Evolutionary conservation across 2,329 filamentous ascomycete species (phyloP).

Genomic region (Curvularia sp.): DNA sequence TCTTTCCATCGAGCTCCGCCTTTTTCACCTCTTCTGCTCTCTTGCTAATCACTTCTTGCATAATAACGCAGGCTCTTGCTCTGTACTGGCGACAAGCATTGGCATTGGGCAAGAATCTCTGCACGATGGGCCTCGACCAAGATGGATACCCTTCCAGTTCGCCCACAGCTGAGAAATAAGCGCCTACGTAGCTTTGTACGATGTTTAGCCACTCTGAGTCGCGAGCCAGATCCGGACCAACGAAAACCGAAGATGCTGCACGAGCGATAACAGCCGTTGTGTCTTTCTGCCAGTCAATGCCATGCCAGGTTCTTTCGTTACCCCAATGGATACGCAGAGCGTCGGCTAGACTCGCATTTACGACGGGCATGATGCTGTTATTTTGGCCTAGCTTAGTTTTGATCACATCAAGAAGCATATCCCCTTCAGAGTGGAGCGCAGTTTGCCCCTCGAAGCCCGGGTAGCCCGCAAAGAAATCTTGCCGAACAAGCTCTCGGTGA

Average conservation of each 20-base stretch:
- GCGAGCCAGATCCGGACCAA: background rate
- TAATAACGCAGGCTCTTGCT: background rate
- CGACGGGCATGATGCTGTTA: background rate
- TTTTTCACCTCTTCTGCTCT: background rate
- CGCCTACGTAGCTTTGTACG: background rate
- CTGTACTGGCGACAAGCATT: background rate
- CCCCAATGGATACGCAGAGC: background rate
- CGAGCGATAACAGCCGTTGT: constrained; percentile 1
- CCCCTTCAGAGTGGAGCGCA: background rate
- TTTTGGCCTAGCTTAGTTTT: background rate
- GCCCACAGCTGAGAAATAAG: background rate
- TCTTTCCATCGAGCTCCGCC: background rate
- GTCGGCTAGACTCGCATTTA: background rate
- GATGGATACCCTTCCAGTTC: background rate
- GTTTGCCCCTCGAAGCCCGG: background rate
- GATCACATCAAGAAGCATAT: background rate
- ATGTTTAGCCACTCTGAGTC: background rate
- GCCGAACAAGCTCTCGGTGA: constrained; percentile 1
- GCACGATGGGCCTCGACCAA: background rate
- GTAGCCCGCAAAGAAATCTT: constrained; percentile 2
- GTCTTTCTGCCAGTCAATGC: background rate
- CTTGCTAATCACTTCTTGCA: too few relatives aligned
- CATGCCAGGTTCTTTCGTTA: background rate
- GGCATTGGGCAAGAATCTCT: background rate
- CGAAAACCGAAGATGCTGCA: constrained; percentile 4